Percentiles rank a stretch among this genome's conserved stretches.
phyloP scores from a whole-genome alignment of 371 early-diverging fungal species.

The Phascolomyces articulosus region DNA sequence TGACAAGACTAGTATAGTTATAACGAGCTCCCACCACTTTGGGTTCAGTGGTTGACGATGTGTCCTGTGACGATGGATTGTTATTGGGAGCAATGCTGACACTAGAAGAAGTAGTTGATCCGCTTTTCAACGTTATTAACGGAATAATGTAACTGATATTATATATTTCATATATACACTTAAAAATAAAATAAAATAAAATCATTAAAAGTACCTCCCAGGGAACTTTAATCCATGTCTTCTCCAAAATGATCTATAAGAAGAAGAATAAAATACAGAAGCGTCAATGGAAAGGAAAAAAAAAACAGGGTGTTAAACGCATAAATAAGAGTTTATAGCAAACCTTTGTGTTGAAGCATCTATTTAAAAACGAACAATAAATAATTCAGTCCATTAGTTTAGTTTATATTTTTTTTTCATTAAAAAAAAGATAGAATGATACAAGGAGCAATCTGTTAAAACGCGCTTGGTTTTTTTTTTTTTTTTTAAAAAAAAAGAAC shows the following conservation, averaged over 20 bases:
- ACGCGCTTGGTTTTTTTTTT: neutral
- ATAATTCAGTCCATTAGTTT: too few species aligned
- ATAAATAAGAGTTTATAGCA: too few species aligned
- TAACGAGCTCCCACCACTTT: slow-evolving; percentile 45
- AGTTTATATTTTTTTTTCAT: too few species aligned
- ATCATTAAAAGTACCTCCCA: slow-evolving; percentile 53
- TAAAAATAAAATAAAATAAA: too few species aligned
- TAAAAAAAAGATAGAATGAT: too few species aligned
- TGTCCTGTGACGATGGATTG: slow-evolving; percentile 6
- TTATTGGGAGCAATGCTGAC: slow-evolving; percentile 37
- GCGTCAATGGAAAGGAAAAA: too few species aligned
- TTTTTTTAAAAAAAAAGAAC: neutral
- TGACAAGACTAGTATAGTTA: slow-evolving; percentile 43
- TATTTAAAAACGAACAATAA: neutral
- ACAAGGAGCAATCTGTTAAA: too few species aligned
- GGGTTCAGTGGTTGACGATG: slow-evolving; percentile 14
- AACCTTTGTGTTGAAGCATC: slow-evolving; percentile 12
- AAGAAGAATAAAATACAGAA: too few species aligned
- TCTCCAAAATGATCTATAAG: slow-evolving; percentile 50
- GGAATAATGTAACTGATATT: too few species aligned
- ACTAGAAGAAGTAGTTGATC: slow-evolving; percentile 15
- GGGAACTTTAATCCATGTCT: slow-evolving; percentile 44
- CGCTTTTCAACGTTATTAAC: neutral
- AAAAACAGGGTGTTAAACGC: too few species aligned
- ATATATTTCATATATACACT: too few species aligned